A percentile compares a stretch with the other conserved stretches of the same genome.
phyloP scores from a whole-genome alignment of 352 stramenopile species.

The Phytophthora pisi region DNA sequence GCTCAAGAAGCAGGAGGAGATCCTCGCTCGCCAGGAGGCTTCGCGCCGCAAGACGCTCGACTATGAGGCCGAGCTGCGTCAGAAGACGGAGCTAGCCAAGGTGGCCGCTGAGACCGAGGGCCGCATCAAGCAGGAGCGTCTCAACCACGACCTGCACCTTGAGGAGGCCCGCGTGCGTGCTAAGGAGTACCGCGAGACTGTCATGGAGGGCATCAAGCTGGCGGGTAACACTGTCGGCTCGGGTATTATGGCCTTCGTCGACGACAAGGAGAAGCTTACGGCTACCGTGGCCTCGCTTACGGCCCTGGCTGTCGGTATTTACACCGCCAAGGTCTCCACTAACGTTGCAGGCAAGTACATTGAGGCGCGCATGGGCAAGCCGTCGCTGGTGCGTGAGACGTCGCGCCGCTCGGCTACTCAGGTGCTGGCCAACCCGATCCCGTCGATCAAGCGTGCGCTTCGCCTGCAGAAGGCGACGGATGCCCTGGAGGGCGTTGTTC shows the following conservation, averaged over 20 bases:
- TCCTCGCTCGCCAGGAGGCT: conserved; percentile 94
- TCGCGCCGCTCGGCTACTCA: conserved; percentile 88
- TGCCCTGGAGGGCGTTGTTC: conserved; percentile 95
- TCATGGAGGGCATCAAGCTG: conserved; percentile 96
- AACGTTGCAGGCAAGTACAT: conserved; percentile 95
- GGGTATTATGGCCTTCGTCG: conserved; percentile 94
- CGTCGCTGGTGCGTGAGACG: conserved; percentile 97
- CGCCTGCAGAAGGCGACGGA: conserved; percentile 91
- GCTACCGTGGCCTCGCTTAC: conserved; percentile 95
- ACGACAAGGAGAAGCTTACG: conserved; percentile 95
- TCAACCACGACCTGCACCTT: conserved; percentile 98
- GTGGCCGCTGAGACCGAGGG: conserved; percentile 96
- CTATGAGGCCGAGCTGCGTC: conserved; percentile 95
- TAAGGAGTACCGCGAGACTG: conserved; percentile 91
- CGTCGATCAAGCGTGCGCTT: conserved; percentile 89
- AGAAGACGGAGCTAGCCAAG: conserved; percentile 95
- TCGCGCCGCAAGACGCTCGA: conserved; percentile 97
- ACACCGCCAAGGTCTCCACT: conserved; percentile 94
- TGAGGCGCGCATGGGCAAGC: conserved; percentile 96
- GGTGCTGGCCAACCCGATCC: conserved; percentile 86
- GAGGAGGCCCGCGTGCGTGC: conserved; percentile 95
- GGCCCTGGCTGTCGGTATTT: conserved; percentile 95
- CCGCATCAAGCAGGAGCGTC: conserved; percentile 95
- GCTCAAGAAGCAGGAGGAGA: conserved; percentile 99
- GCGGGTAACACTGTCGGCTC: conserved; percentile 93